phyloP scores from a whole-genome alignment of 2,329 filamentous ascomycete genomes.

The Colletotrichum cuscutae region DNA sequence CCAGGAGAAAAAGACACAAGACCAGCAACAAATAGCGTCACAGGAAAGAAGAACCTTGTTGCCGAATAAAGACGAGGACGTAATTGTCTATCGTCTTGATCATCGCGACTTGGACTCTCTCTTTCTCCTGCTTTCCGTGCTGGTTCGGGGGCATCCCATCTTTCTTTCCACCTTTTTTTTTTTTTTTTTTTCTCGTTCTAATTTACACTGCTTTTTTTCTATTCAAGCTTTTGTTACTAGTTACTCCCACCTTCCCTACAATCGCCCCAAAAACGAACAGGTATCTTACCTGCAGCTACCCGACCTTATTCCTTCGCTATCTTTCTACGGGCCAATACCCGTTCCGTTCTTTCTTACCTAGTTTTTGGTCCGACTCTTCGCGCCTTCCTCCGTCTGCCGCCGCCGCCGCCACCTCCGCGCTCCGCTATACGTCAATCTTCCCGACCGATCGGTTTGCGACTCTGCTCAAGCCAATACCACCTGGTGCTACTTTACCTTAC shows the following conservation, averaged over 20 bases:
- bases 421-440: constrained; percentile 4
- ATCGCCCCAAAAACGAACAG: constrained; percentile 1
- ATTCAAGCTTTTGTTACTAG: background rate
- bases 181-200: constrained; percentile 8
- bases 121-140: background rate
- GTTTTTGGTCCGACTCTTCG: background rate
- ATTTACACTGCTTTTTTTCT: constrained; percentile 1
- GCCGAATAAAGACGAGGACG: constrained; percentile 2
- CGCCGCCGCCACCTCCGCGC: background rate
- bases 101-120: background rate
- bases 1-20: background rate
- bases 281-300: constrained; percentile 31
- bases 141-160: constrained; percentile 15
- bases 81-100: background rate
- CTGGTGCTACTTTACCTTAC: background rate
- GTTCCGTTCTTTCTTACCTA: background rate
- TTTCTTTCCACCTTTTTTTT: constrained; percentile 10
- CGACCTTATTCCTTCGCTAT: constrained; percentile 25
- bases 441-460: constrained; percentile 35
- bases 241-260: constrained; percentile 22
- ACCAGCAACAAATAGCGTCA: background rate
- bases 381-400: constrained; percentile 4
- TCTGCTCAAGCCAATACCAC: constrained; percentile 37
- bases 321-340: constrained; percentile 12
- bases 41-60: background rate